phyloP scores from a whole-genome alignment of 352 stramenopile species.

The Pythium folliculosum region DNA sequence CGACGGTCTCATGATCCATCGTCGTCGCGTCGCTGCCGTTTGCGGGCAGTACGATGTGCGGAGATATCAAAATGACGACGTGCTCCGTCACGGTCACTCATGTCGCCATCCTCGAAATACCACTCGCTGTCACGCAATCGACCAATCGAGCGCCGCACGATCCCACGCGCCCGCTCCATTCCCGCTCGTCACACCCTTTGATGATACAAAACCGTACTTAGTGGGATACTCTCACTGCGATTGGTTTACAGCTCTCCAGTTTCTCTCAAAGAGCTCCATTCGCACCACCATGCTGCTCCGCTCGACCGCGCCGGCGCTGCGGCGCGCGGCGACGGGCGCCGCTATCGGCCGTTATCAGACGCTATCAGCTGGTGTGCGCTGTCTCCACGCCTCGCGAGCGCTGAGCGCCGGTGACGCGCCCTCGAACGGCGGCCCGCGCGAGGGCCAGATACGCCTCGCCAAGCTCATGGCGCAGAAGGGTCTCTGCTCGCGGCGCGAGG shows the following conservation, averaged over 20 bases:
- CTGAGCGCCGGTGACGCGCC: not conserved
- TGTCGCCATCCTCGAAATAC: not conserved
- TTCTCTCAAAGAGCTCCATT: not conserved
- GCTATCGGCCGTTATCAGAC: not conserved
- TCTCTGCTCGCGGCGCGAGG: constrained; percentile 80
- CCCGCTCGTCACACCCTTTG: not conserved
- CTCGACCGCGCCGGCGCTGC: not conserved
- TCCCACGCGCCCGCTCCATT: not conserved
- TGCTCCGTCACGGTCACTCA: not conserved
- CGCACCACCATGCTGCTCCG: not conserved
- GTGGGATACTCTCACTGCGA: not conserved
- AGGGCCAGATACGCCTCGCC: constrained; percentile 56
- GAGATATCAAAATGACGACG: not conserved
- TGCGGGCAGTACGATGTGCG: too few species aligned
- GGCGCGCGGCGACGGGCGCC: not conserved
- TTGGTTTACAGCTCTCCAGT: not conserved
- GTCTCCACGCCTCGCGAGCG: constrained; percentile 1
- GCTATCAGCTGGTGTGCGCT: not conserved
- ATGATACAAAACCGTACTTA: constrained; percentile 1
- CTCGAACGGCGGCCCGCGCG: not conserved
- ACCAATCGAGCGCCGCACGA: not conserved
- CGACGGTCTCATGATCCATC: not conserved
- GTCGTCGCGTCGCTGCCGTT: not conserved
- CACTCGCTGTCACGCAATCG: not conserved
- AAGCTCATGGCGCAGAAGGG: constrained; percentile 83